Base-by-base conservation (phyloP, 148 eudicot genomes). In the Rhododendron griersonianum region DNA sequence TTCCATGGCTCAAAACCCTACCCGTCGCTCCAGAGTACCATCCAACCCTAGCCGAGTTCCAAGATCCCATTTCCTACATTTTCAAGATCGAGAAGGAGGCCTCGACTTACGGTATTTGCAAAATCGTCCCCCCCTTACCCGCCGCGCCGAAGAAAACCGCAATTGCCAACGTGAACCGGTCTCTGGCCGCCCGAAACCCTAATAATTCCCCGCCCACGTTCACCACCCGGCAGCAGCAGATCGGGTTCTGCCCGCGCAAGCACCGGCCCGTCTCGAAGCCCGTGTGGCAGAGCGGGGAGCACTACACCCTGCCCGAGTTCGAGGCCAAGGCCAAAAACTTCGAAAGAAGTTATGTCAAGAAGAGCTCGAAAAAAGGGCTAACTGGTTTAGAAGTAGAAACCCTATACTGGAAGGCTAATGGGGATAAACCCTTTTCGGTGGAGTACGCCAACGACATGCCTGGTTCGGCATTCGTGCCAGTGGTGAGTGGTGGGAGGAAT, bases 381-480 rank as follows among this genome's bases (percentile, higher is more conserved):
- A 84, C 88, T 39, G 84, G 91, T 18, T 69, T 97, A 21, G 99
- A 97, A 69, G 50, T 94, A 1, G 98, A 97, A 85, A 94, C 98
- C 78, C 89, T 97, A 15, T 97, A 92, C 41, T 97, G 99, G 99
- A 95, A 94, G 61, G 99, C 99, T 3, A 90, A 88, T 87, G 93
- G 92, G 88, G 99, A 94, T 73, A 93, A 95, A 73, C 96, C 98
- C 81, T 87, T 95, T 81, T 86, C 92, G 14, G 98, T 97, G 7
- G 99, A 95, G 95, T 97, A 97, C 84, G 99, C 99, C 2, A 97
- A 97, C 84, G 99, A 97, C 82, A 93, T 97, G 98, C 98, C 99
- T 0, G 99, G 99, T 11, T 95, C 98, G 15, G 99, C 93, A 25
- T 97, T 97, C 84, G 89, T 53, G 51, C 88, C 90, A 0, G 63